A percentile compares a stretch with the other conserved stretches of the same genome.
Conservation (phyloP, 2,329 filamentous ascomycete genomes). For the Aspergillus pseudonomiae region DNA sequence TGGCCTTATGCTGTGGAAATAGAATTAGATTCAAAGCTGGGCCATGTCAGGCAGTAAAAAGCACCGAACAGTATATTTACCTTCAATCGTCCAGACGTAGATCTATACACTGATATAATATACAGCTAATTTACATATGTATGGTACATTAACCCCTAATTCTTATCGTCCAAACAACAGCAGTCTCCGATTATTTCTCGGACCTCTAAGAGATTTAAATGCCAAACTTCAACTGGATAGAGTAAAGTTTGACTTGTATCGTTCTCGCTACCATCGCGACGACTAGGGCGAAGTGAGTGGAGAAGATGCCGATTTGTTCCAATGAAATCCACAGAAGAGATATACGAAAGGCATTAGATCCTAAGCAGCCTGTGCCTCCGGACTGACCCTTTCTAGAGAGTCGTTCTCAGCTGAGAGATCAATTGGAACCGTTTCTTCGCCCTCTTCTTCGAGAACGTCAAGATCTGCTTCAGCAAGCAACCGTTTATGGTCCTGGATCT, state of each 20-base stretch:
- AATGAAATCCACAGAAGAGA: neutral
- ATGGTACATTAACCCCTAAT: neutral
- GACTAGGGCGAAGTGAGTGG: neutral
- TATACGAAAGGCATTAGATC: neutral
- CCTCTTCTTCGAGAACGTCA: constrained; percentile 11
- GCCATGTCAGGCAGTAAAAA: neutral
- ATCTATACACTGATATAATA: constrained; percentile 9
- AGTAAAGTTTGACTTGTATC: neutral
- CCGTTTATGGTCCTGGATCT: constrained; percentile 32
- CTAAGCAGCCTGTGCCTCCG: neutral
- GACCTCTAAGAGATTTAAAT: neutral
- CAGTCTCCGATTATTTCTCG: neutral
- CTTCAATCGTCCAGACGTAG: neutral
- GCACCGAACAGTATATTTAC: neutral
- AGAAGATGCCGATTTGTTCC: no score
- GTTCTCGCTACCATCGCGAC: neutral
- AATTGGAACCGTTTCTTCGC: constrained; percentile 13
- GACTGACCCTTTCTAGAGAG: constrained; percentile 1
- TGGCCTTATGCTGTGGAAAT: neutral
- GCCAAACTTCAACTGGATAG: neutral
- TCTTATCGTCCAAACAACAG: neutral
- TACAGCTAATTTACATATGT: constrained; percentile 29
- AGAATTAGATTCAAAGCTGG: neutral
- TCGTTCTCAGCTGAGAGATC: constrained; percentile 24
- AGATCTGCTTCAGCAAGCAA: constrained; percentile 28